Evolutionary conservation across 2,329 filamentous ascomycete species (phyloP).

Genomic region (Rhynchosporium agropyri): DNA sequence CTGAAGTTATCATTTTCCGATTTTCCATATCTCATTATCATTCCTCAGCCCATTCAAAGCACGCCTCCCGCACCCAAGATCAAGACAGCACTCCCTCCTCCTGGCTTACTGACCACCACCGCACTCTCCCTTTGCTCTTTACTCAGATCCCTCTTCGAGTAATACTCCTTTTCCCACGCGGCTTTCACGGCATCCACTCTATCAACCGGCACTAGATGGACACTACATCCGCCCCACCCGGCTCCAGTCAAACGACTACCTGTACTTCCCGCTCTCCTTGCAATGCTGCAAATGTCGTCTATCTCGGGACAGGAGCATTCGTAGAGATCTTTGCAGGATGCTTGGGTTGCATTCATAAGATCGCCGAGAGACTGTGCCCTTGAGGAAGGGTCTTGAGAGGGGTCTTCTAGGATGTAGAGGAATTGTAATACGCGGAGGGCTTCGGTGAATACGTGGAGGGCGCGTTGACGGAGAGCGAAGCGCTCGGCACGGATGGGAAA

Average conservation of each 20-base stretch:
- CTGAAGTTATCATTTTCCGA: no score
- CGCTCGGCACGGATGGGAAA: constrained; percentile 86
- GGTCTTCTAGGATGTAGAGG: constrained; percentile 70
- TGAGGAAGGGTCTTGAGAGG: constrained; percentile 43
- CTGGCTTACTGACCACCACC: constrained; percentile 87
- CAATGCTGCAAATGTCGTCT: constrained; percentile 84
- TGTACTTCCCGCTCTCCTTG: constrained; percentile 75
- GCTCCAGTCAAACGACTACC: constrained; percentile 89
- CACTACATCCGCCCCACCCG: constrained; percentile 95
- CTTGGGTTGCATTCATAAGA: constrained; percentile 87
- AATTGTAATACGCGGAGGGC: constrained; percentile 85
- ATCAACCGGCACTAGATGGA: constrained; percentile 85
- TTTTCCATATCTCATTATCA: no score
- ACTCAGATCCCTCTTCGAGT: constrained; percentile 64
- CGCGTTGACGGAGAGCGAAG: constrained; percentile 86
- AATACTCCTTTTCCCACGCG: constrained; percentile 82
- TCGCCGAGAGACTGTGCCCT: constrained; percentile 61
- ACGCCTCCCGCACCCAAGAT: constrained; percentile 40
- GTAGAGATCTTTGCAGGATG: constrained; percentile 82
- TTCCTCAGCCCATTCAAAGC: neutral
- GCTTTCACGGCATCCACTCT: constrained; percentile 77
- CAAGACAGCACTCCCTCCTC: constrained; percentile 67
- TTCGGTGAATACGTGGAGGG: constrained; percentile 88
- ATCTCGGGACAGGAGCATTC: constrained; percentile 92
- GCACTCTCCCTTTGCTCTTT: constrained; percentile 76